These are phyloP conservation scores for Amauroascus verrucosus DNA, from an alignment of 2,329 filamentous ascomycete genomes.

Conservation along the genomic window DNA sequence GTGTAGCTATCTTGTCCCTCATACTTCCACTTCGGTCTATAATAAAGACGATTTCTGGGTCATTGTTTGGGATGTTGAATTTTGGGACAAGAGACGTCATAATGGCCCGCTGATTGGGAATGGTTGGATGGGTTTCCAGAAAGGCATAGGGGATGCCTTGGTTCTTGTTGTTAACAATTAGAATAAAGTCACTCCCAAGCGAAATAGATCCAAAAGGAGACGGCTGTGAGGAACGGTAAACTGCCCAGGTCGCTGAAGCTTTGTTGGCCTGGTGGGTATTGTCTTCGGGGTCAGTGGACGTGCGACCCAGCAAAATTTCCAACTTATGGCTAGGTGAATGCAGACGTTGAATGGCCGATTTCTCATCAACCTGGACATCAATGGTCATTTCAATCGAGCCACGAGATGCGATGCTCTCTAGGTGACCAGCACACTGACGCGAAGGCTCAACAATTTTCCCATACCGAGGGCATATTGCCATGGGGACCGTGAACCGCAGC, in stretches of 20 bases:
- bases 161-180: slow-evolving; percentile 46
- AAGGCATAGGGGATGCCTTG: slow-evolving; percentile 1
- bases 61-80: slow-evolving; percentile 5
- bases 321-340: slow-evolving; percentile 26
- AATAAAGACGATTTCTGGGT: slow-evolving; percentile 11
- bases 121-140: slow-evolving; percentile 44
- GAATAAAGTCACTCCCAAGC: slow-evolving; percentile 55
- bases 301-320: slow-evolving; percentile 53
- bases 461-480: slow-evolving; percentile 9
- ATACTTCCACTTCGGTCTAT: slow-evolving; percentile 12
- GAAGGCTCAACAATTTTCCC: neutral
- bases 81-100: slow-evolving; percentile 8
- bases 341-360: slow-evolving; percentile 31
- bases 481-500: slow-evolving; percentile 34
- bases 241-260: slow-evolving; percentile 51
- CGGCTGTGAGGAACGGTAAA: neutral
- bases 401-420: neutral
- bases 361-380: slow-evolving; percentile 1
- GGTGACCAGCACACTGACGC: too few relatives aligned
- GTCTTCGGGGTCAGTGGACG: slow-evolving; percentile 38
- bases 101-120: slow-evolving; percentile 9
- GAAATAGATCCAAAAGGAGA: slow-evolving; percentile 21
- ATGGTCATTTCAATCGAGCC: slow-evolving; percentile 3
- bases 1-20: slow-evolving; percentile 3
- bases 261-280: slow-evolving; percentile 44